Percentiles rank a stretch among this genome's conserved stretches.
Conservation (phyloP, 345 rosid genomes). For the Turnera subulata region DNA sequence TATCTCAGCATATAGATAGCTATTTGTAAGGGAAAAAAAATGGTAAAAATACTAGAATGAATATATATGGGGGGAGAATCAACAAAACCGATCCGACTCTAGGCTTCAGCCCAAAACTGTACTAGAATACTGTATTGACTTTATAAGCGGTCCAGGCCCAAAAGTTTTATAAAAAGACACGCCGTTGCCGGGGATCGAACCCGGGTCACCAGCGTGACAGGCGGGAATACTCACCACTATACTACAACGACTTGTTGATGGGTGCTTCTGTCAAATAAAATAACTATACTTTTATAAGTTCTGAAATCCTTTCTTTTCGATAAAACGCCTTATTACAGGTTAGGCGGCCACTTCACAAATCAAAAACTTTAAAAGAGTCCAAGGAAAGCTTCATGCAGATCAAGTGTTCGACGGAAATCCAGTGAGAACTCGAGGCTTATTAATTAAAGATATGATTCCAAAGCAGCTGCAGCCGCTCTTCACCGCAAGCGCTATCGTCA, state of each 20-base stretch:
- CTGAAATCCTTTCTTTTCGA: not conserved
- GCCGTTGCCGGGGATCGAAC: conserved; percentile 98
- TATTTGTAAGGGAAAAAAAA: too few relatives aligned
- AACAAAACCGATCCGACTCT: too few relatives aligned
- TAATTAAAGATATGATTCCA: conserved; percentile 53
- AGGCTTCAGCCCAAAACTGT: too few relatives aligned
- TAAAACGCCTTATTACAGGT: not conserved
- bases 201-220: conserved; percentile 98
- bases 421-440: not conserved
- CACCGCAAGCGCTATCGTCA: conserved; percentile 28
- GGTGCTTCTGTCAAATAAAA: too few relatives aligned
- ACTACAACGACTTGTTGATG: conserved; percentile 83
- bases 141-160: too few relatives aligned
- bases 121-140: too few relatives aligned
- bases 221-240: conserved; percentile 88
- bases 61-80: too few relatives aligned
- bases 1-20: too few relatives aligned
- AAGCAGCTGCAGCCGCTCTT: conserved; percentile 38
- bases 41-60: too few relatives aligned
- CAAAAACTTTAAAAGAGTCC: not conserved
- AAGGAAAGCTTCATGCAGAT: not conserved
- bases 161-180: too few relatives aligned
- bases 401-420: not conserved
- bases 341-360: not conserved
- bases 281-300: too few relatives aligned